These are phyloP conservation scores for Cinnamomum chago DNA, from an alignment of 164 flowering plant genomes.

Conservation along the genomic window DNA sequence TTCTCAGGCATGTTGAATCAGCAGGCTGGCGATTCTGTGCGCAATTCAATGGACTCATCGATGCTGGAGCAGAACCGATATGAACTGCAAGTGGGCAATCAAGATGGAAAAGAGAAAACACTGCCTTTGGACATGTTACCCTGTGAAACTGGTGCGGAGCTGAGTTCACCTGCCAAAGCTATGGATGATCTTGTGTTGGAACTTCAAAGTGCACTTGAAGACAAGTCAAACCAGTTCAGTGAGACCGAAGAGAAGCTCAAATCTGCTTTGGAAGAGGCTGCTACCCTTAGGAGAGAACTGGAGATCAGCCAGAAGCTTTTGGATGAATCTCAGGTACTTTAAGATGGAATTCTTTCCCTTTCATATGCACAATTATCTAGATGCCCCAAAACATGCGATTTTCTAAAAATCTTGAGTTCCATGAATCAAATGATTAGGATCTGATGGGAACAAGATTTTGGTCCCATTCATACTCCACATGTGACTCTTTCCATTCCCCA, in stretches of 20 bases:
- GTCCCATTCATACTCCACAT: too few relatives aligned
- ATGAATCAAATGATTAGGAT: too few relatives aligned
- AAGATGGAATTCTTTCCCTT: background rate
- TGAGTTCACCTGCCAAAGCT: constrained; percentile 30
- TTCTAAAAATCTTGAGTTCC: too few relatives aligned
- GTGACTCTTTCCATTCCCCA: too few relatives aligned
- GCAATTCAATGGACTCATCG: constrained; percentile 56
- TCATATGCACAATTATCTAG: background rate
- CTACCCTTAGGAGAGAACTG: constrained; percentile 56
- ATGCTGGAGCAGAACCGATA: constrained; percentile 69
- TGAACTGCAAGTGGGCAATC: constrained; percentile 36
- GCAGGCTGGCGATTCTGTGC: constrained; percentile 21
- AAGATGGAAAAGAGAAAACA: constrained; percentile 44
- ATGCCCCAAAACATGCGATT: too few relatives aligned
- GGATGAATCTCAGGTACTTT: constrained; percentile 87
- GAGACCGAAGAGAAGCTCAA: constrained; percentile 64
- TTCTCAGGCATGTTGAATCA: constrained; percentile 50
- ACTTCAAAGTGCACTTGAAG: constrained; percentile 55
- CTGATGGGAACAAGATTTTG: too few relatives aligned
- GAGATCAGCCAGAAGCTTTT: constrained; percentile 69
- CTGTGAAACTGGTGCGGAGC: constrained; percentile 32
- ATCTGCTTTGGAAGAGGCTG: constrained; percentile 61
- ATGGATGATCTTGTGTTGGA: constrained; percentile 39
- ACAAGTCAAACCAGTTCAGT: constrained; percentile 48
- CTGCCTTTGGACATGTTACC: constrained; percentile 44